Conservation (phyloP, 139 green algal species). For the Parachlorella kessleri region DNA sequence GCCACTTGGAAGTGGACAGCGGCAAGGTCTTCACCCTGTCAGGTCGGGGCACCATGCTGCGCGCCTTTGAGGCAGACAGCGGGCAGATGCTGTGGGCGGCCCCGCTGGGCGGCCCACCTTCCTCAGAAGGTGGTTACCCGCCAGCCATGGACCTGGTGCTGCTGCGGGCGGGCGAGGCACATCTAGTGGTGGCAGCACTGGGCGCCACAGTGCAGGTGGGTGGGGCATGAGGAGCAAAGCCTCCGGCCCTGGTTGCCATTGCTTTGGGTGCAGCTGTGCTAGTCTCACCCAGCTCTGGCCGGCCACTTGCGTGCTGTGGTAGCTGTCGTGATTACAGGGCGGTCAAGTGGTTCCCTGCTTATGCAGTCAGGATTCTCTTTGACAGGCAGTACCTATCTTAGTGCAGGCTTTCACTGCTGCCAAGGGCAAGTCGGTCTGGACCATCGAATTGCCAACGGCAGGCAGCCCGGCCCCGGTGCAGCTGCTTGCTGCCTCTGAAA, state of each 20-base stretch:
- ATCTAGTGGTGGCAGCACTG: conserved; percentile 1
- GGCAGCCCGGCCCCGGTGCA: too few species aligned
- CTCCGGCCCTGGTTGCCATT: too few species aligned
- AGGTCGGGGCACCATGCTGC: conserved; percentile 30
- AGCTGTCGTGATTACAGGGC: too few species aligned
- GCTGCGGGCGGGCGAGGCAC: conserved; percentile 2
- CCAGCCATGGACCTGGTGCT: not conserved
- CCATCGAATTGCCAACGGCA: too few species aligned
- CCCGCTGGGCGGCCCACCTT: not conserved
- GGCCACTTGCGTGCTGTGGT: too few species aligned
- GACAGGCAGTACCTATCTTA: not conserved
- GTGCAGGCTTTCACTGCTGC: conserved; percentile 4
- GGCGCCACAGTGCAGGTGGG: conserved; percentile 19
- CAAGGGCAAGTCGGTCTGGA: conserved; percentile 5
- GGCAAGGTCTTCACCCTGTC: conserved; percentile 42
- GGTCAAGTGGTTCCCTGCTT: too few species aligned
- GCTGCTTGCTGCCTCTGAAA: too few species aligned
- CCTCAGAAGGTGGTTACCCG: too few species aligned
- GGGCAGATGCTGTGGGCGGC: conserved; percentile 55
- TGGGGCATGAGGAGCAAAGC: too few species aligned
- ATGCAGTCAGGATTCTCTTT: too few species aligned
- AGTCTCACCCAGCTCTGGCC: too few species aligned
- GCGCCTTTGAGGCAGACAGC: conserved; percentile 47
- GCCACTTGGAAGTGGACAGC: not conserved
- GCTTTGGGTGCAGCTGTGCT: too few species aligned